Evolutionary conservation across 2,329 filamentous ascomycete species (phyloP).

Genomic region (Ophiostoma tasmaniense): DNA sequence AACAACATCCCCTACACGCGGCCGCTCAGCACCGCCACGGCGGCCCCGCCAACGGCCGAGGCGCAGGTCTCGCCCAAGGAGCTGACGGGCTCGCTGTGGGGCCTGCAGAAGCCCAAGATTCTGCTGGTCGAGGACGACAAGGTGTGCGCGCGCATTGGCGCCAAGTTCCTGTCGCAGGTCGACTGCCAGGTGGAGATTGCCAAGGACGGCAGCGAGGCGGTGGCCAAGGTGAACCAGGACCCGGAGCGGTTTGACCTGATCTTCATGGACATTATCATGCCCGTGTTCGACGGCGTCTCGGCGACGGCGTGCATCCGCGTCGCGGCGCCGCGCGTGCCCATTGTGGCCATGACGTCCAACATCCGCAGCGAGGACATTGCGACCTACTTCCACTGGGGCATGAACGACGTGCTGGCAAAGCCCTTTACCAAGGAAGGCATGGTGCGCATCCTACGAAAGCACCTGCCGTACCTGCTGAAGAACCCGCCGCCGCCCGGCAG

Average conservation of each 20-base stretch:
- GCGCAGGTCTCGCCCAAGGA: constrained; percentile 32
- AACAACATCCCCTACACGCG: constrained; percentile 85
- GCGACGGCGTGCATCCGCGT: constrained; percentile 89
- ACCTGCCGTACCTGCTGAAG: constrained; percentile 76
- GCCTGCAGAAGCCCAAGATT: constrained; percentile 62
- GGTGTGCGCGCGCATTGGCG: constrained; percentile 58
- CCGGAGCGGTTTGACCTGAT: constrained; percentile 55
- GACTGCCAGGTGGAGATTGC: constrained; percentile 60
- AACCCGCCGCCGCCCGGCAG: constrained; percentile 36
- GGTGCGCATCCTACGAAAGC: constrained; percentile 77
- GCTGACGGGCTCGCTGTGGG: constrained; percentile 44
- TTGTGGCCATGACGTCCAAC: constrained; percentile 98
- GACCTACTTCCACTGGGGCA: constrained; percentile 94
- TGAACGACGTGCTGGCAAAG: constrained; percentile 96
- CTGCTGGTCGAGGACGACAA: constrained; percentile 80
- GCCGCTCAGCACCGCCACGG: constrained; percentile 52
- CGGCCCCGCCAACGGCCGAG: constrained; percentile 26
- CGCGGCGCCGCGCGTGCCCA: constrained; percentile 71
- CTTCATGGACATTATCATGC: constrained; percentile 96
- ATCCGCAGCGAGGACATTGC: constrained; percentile 94
- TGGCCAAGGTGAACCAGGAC: constrained; percentile 63
- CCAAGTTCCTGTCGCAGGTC: constrained; percentile 57
- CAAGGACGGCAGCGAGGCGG: constrained; percentile 83
- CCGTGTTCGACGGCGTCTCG: constrained; percentile 86
- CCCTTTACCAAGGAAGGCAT: constrained; percentile 89